Base-by-base conservation (phyloP, 768 basidiomycete species). In the Pleurotus salmoneostramineus region DNA sequence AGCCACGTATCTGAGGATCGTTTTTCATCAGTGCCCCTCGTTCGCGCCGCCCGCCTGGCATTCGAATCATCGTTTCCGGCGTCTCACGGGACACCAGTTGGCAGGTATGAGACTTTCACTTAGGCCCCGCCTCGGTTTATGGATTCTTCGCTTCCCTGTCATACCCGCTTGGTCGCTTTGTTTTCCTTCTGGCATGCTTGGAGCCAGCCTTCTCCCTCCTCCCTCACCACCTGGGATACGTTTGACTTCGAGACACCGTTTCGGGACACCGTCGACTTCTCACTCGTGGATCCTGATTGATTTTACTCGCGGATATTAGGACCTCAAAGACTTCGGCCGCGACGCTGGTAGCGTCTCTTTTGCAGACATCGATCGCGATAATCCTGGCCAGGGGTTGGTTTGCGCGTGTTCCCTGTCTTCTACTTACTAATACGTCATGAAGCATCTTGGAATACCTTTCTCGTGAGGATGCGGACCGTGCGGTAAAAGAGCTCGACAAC, bases 311-410 rank as follows among this genome's bases (percentile, higher is more conserved):
- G 72, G 68, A 73, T 66, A 70, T 66, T 80, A 98, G 96, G 96
- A 98, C 70, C 77, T 98, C 70, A 98, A 98, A 74, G 96, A 98
- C 69, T 98, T 95, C 61, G 96, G 95, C 64, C 92, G 96, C 60
- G 88, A 93, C 67, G 92, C 91, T 50, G 95, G 93, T 44, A 91
- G 86, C 68, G 93, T 98, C 58, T 92, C 91, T 15, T 98, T 91
- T 66, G 94, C 96, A 43, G 96, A 98, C 68, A 89, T 98, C 60
- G 95, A 98, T 69, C 88, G 93, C 40, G 88, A 95, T 67, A 70
- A 72, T 61, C 85, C 91, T 27, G 90, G 89, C 34, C 87, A 93
- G 78, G 96, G 96, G 95, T 97, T 61, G 61, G 88, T 72, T 2
- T 12, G 37, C 35, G 47, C 12, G 33, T 6, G 46, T 61, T 49